phyloP scores from a whole-genome alignment of 1,139 yeast genomes.

The Nakaseomyces glabratus region DNA sequence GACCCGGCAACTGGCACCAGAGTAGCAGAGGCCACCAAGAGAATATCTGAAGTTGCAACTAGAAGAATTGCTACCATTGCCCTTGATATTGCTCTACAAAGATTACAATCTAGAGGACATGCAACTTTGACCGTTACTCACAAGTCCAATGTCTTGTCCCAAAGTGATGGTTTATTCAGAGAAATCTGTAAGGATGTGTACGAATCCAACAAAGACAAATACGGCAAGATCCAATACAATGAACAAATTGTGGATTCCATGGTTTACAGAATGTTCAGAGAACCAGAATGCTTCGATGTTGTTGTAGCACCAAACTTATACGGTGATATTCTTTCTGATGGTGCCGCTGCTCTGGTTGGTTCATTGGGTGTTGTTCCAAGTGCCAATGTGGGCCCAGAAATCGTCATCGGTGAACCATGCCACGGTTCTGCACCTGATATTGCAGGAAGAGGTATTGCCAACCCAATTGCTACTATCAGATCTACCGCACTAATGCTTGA shows the following conservation, averaged over 20 bases:
- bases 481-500: conserved; percentile 96
- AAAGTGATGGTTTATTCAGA: conserved; percentile 91
- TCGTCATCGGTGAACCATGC: conserved; percentile 98
- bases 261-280: conserved; percentile 98
- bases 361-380: conserved; percentile 97
- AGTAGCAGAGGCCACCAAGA: conserved; percentile 95
- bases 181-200: conserved; percentile 77
- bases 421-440: conserved; percentile 57
- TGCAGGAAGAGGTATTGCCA: conserved; percentile 34
- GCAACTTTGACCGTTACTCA: conserved; percentile 83
- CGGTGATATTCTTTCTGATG: conserved; percentile 95
- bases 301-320: conserved; percentile 97
- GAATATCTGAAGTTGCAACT: conserved; percentile 85
- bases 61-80: conserved; percentile 84
- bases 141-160: conserved; percentile 89
- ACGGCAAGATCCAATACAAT: conserved; percentile 53
- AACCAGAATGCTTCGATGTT: conserved; percentile 93
- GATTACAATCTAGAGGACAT: conserved; percentile 72
- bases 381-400: conserved; percentile 92
- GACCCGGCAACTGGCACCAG: conserved; percentile 68
- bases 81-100: conserved; percentile 80
- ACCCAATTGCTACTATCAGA: conserved; percentile 96
- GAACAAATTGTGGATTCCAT: conserved; percentile 98
- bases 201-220: conserved; percentile 52
- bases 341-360: conserved; percentile 98